Percentiles rank a stretch among this genome's conserved stretches.
Evolutionary conservation across 2,329 filamentous ascomycete genomes (phyloP).

Genomic region (Dactylonectria macrodidyma): DNA sequence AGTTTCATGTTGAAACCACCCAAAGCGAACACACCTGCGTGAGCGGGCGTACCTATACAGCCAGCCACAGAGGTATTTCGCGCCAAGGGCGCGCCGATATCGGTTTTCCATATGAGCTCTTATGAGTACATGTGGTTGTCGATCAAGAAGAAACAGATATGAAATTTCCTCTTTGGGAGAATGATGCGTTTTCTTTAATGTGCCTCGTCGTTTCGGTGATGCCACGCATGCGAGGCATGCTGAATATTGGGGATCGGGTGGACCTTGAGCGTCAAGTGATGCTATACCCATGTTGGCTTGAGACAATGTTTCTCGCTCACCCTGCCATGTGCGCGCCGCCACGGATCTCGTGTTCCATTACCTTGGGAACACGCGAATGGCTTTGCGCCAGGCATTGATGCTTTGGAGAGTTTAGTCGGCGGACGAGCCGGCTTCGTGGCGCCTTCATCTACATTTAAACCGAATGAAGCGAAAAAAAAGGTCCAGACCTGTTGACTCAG

Average conservation of each 20-base stretch:
- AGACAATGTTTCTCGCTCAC: constrained; percentile 16
- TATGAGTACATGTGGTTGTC: not conserved
- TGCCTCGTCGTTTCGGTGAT: too few relatives aligned
- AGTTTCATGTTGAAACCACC: constrained; percentile 18
- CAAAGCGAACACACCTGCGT: constrained; percentile 25
- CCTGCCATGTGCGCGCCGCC: not conserved
- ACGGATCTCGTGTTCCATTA: not conserved
- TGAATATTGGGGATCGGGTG: not conserved
- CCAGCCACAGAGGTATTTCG: constrained; percentile 19
- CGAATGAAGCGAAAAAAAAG: too few relatives aligned
- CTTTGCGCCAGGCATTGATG: not conserved
- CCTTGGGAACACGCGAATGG: not conserved
- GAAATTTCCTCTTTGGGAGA: constrained; percentile 6
- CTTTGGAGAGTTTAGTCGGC: not conserved
- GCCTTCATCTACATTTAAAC: not conserved
- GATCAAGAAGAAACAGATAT: not conserved
- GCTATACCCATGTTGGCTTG: not conserved
- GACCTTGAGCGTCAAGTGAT: not conserved
- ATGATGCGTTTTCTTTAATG: not conserved
- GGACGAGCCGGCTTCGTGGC: not conserved
- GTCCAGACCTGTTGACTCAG: not conserved
- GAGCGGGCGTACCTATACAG: not conserved
- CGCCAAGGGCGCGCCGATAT: constrained; percentile 26
- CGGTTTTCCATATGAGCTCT: constrained; percentile 11
- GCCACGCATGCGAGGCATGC: not conserved